Evolutionary conservation across 371 early-diverging fungal species (phyloP).

Genomic region (Mortierella sp.): DNA sequence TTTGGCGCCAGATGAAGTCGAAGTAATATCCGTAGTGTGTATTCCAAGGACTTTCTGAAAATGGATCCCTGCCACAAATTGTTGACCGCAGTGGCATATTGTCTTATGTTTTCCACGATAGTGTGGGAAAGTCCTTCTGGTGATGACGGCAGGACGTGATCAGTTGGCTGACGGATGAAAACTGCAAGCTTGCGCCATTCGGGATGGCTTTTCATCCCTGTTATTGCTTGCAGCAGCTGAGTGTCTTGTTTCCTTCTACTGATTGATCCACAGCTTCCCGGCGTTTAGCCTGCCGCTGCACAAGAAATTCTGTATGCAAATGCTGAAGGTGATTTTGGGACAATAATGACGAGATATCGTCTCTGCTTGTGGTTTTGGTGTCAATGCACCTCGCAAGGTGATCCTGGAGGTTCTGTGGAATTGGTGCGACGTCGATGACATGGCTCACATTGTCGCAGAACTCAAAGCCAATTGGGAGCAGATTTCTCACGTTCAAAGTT

Average conservation of each 20-base stretch:
- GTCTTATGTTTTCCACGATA: neutral
- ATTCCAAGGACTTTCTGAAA: neutral
- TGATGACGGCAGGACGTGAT: neutral
- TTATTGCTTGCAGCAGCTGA: no score
- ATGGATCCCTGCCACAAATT: neutral
- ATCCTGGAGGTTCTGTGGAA: neutral
- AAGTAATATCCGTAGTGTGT: neutral
- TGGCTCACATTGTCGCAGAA: neutral
- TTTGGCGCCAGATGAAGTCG: slow-evolving; percentile 5
- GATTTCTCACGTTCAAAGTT: no score
- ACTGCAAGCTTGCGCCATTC: no score
- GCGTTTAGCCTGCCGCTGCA: no score
- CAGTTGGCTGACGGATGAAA: no score
- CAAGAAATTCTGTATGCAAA: neutral
- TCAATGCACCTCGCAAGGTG: neutral
- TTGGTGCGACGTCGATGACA: no score
- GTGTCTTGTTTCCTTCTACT: no score
- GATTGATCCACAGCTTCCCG: neutral
- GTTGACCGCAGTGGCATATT: neutral
- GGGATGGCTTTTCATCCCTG: no score
- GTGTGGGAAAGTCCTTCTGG: neutral
- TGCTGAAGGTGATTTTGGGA: neutral
- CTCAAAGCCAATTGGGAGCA: neutral
- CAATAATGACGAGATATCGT: neutral
- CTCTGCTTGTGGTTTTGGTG: neutral